A percentile compares a stretch with the other conserved stretches of the same genome.
These are phyloP conservation scores for Porpolomopsis calyptriformis DNA, from an alignment of 768 basidiomycete genomes.

Conservation along the genomic window DNA sequence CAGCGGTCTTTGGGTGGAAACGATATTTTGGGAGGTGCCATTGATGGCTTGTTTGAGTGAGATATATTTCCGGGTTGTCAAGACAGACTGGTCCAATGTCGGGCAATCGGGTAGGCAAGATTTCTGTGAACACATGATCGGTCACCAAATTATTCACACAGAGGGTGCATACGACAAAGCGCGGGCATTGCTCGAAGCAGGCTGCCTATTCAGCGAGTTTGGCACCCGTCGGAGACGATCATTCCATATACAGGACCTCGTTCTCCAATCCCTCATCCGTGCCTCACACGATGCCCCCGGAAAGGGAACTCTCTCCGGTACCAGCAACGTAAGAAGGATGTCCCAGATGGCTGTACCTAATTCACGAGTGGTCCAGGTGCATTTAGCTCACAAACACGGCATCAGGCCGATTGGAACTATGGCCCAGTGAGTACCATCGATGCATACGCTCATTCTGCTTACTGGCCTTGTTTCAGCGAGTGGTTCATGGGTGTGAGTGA, in stretches of 20 bases:
- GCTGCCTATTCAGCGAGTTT: constrained; percentile 74
- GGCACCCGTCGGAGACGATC: constrained; percentile 77
- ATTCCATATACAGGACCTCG: constrained; percentile 63
- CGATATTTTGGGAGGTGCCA: constrained; percentile 94
- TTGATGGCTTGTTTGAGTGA: constrained; percentile 90
- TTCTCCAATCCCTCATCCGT: constrained; percentile 57
- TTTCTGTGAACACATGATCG: background rate
- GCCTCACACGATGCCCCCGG: constrained; percentile 43
- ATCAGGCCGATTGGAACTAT: constrained; percentile 69
- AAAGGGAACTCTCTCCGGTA: constrained; percentile 59
- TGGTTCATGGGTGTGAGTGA: constrained; percentile 80
- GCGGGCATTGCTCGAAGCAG: constrained; percentile 44
- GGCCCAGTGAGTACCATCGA: constrained; percentile 53
- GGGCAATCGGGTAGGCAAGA: constrained; percentile 55
- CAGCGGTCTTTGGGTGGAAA: constrained; percentile 65
- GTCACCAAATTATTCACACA: constrained; percentile 19
- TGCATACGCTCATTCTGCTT: constrained; percentile 2
- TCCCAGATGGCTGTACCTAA: constrained; percentile 3
- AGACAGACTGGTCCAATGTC: constrained; percentile 78
- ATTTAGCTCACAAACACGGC: constrained; percentile 71
- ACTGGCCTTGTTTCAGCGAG: constrained; percentile 40
- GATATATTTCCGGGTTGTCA: constrained; percentile 67
- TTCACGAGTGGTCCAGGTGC: constrained; percentile 38
- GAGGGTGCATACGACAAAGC: constrained; percentile 71
- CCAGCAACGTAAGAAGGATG: constrained; percentile 68